Evolutionary conservation across 768 basidiomycete species (phyloP), one percentile per base, ranked within the genome.

Genomic region (Mycena leptocephala): DNA sequence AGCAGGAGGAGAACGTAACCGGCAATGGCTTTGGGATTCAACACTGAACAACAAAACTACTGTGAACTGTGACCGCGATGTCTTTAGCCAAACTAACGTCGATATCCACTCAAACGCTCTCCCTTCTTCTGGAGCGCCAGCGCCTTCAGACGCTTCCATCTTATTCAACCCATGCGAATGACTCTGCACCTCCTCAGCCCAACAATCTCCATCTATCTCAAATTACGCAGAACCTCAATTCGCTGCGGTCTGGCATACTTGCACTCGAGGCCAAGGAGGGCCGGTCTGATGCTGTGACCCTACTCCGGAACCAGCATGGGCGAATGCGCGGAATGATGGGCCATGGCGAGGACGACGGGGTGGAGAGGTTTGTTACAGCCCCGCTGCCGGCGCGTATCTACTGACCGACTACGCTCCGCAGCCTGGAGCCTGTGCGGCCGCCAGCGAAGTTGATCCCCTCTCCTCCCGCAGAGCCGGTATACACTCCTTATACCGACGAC

Each of bases 101-200:
- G 4, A 87, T 95, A 46, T 94, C 95, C 14, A 95, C 94, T 0
- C 90, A 94, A 79, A 96, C 95, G 5, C 90, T 96, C 37, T 93
- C 95, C 4, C 90, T 97, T 16, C 89, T 97, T 1, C 90, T 97
- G 43, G 96, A 98, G 81, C 90, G 96, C 46, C 95, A 97, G 78
- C 93, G 96, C 0, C 85, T 96, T 18, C 91, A 94, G 68, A 88
- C 92, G 3, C 86, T 97, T 3, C 87, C 90, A 58, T 81, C 84
- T 32, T 82, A 83, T 79, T 80, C 86, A 7, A 70, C 82, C 32
- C 56, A 82, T 30, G 65, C 78, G 51, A 51, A 80, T 20, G 81
- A 79, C 72, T 8, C 77, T 35, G 80, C 46, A 68, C 78, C 77
- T 18, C 72, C 78, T 75, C 62, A 83, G 81, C 75, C 79, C 82